phyloP scores from a whole-genome alignment of 2,329 filamentous ascomycete genomes.

The Trichoderma oligosporum region DNA sequence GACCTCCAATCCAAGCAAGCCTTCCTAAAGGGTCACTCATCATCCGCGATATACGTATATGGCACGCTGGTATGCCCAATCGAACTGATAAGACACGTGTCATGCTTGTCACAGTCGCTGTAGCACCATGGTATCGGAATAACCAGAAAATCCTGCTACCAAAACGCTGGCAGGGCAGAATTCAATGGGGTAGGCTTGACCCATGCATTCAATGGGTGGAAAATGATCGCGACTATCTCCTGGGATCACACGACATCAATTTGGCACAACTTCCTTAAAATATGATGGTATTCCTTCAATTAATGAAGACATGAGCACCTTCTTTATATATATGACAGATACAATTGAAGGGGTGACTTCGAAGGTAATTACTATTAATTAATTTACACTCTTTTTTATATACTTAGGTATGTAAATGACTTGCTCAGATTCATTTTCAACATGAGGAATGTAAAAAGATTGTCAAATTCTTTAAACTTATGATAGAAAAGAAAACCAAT shows the following conservation, averaged over 20 bases:
- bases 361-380: no score
- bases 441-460: no score
- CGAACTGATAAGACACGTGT: background rate
- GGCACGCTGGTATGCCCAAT: conserved; percentile 1
- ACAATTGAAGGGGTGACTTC: no score
- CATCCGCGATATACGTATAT: background rate
- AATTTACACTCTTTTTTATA: no score
- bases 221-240: background rate
- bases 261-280: background rate
- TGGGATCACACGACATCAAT: background rate
- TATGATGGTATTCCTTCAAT: no score
- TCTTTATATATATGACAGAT: no score
- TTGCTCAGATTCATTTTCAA: no score
- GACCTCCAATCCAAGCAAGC: background rate
- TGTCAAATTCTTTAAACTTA: no score
- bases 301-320: no score
- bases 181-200: background rate
- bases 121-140: background rate
- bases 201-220: background rate
- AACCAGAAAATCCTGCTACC: background rate
- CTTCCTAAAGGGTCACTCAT: background rate
- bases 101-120: background rate
- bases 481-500: no score
- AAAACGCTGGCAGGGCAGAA: background rate
- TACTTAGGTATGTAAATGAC: no score